phyloP scores from a whole-genome alignment of 306 rosid species.

The Vachellia collinsii region DNA sequence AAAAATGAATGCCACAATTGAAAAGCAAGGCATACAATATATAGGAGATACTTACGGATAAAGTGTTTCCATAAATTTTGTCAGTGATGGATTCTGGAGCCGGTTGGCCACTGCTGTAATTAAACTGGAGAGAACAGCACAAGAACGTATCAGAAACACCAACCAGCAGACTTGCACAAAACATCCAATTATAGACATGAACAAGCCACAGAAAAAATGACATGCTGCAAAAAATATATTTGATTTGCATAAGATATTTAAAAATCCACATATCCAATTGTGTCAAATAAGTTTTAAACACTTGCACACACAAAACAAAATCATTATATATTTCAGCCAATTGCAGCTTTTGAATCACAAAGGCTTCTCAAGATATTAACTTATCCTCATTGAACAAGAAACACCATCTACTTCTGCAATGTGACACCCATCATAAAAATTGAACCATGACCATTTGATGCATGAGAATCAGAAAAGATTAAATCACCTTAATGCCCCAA shows the following conservation, averaged over 20 bases:
- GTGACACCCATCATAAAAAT: conserved; percentile 18
- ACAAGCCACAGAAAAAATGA: conserved; percentile 3
- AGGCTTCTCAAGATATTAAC: conserved; percentile 26
- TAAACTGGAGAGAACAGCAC: conserved; percentile 63
- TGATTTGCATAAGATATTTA: background rate
- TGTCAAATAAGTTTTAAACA: background rate
- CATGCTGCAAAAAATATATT: background rate
- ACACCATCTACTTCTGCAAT: conserved; percentile 7
- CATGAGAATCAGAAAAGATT: conserved; percentile 26
- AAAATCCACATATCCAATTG: background rate
- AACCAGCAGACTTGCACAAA: conserved; percentile 24
- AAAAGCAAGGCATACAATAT: conserved; percentile 28
- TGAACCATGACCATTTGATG: conserved; percentile 27
- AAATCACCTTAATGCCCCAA: conserved; percentile 97
- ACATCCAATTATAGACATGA: conserved; percentile 20
- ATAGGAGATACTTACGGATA: conserved; percentile 68
- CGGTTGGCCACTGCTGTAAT: conserved; percentile 97
- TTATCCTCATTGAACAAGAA: background rate
- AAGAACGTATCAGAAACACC: conserved; percentile 44
- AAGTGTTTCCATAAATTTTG: conserved; percentile 95
- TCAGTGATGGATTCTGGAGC: conserved; percentile 99
- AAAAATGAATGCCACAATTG: conserved; percentile 6
- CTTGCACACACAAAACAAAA: background rate
- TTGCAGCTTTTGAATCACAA: conserved; percentile 28
- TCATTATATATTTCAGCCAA: conserved; percentile 17